Evolutionary conservation across 2,329 filamentous ascomycete species (phyloP).

Genomic region (Calycina marina): DNA sequence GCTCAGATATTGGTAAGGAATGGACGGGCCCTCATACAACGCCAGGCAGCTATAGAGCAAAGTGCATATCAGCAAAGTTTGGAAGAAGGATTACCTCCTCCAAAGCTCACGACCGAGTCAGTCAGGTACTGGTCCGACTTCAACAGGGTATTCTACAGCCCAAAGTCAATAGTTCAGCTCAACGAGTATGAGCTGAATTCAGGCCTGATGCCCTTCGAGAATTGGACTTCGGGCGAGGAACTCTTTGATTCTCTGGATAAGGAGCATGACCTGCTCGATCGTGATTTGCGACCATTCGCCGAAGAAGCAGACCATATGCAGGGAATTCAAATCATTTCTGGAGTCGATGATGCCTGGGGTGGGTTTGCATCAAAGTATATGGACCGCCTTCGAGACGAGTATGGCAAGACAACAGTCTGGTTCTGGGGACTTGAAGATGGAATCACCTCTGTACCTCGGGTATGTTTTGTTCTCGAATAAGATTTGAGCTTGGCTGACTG

Average conservation of each 20-base stretch:
- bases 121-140: conserved; percentile 98
- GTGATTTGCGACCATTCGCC: conserved; percentile 75
- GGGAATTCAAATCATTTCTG: conserved; percentile 64
- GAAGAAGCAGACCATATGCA: conserved; percentile 93
- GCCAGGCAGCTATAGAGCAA: conserved; percentile 49
- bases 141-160: conserved; percentile 84
- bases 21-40: conserved; percentile 52
- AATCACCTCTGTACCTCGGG: conserved; percentile 35
- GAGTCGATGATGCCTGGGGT: conserved; percentile 67
- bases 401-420: conserved; percentile 77
- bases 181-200: conserved; percentile 79
- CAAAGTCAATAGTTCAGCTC: conserved; percentile 71
- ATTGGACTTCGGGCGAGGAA: conserved; percentile 58
- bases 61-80: conserved; percentile 70
- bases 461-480: conserved; percentile 23
- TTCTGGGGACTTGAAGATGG: conserved; percentile 68
- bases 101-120: conserved; percentile 48
- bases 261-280: conserved; percentile 76
- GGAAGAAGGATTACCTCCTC: conserved; percentile 51
- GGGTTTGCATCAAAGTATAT: conserved; percentile 61
- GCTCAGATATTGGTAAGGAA: conserved; percentile 32
- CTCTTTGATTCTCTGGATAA: conserved; percentile 59
- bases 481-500: conserved; percentile 6
- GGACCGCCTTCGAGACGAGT: conserved; percentile 74
- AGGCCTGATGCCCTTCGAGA: conserved; percentile 66